These are phyloP conservation scores for Stagonosporopsis chrysanthemi DNA, from an alignment of 2,329 filamentous ascomycete genomes.

Conservation along the genomic window DNA sequence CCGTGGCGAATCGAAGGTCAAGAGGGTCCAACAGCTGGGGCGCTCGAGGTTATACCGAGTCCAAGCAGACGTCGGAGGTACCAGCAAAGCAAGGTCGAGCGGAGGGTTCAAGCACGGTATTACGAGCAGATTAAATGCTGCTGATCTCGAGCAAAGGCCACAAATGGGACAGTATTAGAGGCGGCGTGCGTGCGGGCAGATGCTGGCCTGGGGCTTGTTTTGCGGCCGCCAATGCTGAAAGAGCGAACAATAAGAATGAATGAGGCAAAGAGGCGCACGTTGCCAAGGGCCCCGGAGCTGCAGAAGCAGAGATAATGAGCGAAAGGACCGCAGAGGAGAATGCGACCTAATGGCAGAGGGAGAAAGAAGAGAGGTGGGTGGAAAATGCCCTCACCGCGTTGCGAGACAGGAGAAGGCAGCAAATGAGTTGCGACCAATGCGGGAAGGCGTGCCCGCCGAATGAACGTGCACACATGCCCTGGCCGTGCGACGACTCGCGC, in stretches of 20 bases:
- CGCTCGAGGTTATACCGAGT: conserved; percentile 25
- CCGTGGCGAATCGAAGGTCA: conserved; percentile 36
- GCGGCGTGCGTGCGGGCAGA: conserved; percentile 30
- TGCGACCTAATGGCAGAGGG: conserved; percentile 37
- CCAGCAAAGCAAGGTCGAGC: conserved; percentile 21
- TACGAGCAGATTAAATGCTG: conserved; percentile 25
- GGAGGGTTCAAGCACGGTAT: conserved; percentile 25
- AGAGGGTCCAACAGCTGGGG: conserved; percentile 35
- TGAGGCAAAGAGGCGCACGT: conserved; percentile 43
- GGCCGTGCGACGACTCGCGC: conserved; percentile 23
- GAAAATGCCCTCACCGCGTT: conserved; percentile 31
- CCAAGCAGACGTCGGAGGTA: conserved; percentile 26
- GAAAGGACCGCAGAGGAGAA: conserved; percentile 46
- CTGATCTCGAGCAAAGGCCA: conserved; percentile 29
- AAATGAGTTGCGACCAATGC: conserved; percentile 42
- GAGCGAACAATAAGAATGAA: conserved; percentile 52
- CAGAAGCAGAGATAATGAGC: conserved; percentile 49
- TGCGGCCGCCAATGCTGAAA: conserved; percentile 46
- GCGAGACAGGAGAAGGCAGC: conserved; percentile 44
- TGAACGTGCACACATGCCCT: conserved; percentile 35
- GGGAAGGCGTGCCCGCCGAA: conserved; percentile 38
- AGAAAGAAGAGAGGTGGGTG: conserved; percentile 41
- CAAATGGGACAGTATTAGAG: conserved; percentile 36
- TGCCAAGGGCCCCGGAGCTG: conserved; percentile 41
- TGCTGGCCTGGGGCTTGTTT: conserved; percentile 40